Percentiles rank a stretch among this genome's conserved stretches.
These are phyloP conservation scores for Cucumis melo DNA, from an alignment of 306 rosid species.

Conservation along the genomic window DNA sequence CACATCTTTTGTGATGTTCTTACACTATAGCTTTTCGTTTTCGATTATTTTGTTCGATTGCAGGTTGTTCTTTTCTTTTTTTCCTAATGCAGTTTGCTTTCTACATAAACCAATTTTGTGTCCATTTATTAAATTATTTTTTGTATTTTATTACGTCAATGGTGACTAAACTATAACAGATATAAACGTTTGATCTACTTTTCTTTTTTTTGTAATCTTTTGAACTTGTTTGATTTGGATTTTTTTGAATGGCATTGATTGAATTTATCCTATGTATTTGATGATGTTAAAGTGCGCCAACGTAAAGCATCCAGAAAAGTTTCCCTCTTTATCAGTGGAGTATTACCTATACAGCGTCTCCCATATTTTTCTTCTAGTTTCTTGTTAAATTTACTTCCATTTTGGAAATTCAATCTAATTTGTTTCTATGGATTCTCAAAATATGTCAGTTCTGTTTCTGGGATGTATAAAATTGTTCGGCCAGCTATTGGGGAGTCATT, in stretches of 20 bases:
- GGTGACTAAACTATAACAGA: not conserved
- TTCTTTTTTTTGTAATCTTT: not conserved
- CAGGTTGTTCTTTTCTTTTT: no score
- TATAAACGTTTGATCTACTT: not conserved
- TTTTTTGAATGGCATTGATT: not conserved
- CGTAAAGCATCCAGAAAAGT: not conserved
- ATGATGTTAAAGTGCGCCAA: not conserved
- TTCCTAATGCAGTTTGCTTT: not conserved
- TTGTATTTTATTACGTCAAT: not conserved
- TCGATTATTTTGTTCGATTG: no score
- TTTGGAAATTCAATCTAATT: not conserved
- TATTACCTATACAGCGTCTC: not conserved
- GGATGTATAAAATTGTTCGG: constrained; percentile 72
- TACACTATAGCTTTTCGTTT: no score
- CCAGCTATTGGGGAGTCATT: constrained; percentile 95
- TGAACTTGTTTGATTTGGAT: not conserved
- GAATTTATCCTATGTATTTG: not conserved
- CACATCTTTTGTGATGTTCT: no score
- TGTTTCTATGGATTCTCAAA: constrained; percentile 21
- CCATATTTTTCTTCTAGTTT: not conserved
- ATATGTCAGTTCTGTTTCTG: constrained; percentile 55
- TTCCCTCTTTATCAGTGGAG: not conserved
- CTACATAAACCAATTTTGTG: not conserved
- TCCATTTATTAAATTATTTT: not conserved
- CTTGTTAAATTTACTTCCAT: not conserved